Evolutionary conservation across 169 alveolate genomes (phyloP), one percentile per base, ranked within the genome.

Genomic region (Plasmodium gonderi): DNA sequence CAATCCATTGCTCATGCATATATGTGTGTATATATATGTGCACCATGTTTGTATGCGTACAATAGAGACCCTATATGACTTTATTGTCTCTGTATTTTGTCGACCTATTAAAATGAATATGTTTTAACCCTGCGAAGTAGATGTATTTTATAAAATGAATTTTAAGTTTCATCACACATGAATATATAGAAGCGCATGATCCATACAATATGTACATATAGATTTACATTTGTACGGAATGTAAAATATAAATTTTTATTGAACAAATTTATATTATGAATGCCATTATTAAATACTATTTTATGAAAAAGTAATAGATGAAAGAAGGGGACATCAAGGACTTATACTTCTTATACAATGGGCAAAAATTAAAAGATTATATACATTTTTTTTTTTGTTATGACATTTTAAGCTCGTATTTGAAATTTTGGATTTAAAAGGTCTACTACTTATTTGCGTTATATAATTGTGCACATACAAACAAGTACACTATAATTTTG

Each of bases 61-160:
- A 23, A 60, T 60, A 60, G 17, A 60, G 17, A 60, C 72, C 5
- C n/a, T n/a, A n/a, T n/a, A n/a, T n/a, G n/a, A n/a, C n/a, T n/a
- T n/a, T n/a, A 75, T 45, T 36, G 81, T 29, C 29, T 75, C 64
- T 36, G 29, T 31, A 17, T 75, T 75, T 42, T 75, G 81, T 75
- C 81, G 6, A 75, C 64, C 51, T 17, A 75, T 49, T n/a, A 36
- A 40, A 38, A 38, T 49, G n/a, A 49, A 75, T 75, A 5, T 40
- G 68, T 40, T 45, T 40, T 20, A 40, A 40, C 14, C 23, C 29
- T 11, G 29, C 12, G 38, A 40, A 42, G 45, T 49, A 45, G 45
- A 38, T 40, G 31, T 75, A 20, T 75, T 36, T 40, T 42, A 75
- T 20, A 8, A 75, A 75, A 8, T 26, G 12, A 42, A 42, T 12